Base-by-base conservation (phyloP, 768 basidiomycete species). In the Agaricus subrufescens region DNA sequence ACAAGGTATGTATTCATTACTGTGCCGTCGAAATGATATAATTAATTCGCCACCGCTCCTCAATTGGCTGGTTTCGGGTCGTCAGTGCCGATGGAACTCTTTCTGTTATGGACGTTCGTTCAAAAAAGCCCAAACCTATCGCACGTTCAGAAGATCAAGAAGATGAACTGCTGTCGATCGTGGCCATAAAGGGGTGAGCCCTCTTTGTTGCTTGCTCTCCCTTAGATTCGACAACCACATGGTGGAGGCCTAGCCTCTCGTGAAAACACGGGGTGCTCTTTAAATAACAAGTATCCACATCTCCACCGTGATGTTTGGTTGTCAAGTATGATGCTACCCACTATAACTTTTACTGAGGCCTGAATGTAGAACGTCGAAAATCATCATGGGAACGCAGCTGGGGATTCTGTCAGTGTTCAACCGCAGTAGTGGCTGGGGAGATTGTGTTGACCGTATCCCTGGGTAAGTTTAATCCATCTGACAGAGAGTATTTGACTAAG, bases 81-180 rank as follows among this genome's bases (percentile, higher is more conserved):
- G 6, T 42, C 12, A 98, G 95, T 60, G 95, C 91, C 39, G 95
- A 98, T 69, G 94, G 93, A 2, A 93, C 93, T 12, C 74, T 98
- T 47, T 95, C 93, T 19, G 94, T 96, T 43, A 85, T 95, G 66
- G 95, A 98, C 62, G 82, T 95, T 26, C 84, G 94, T 56, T 85
- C 90, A 15, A 93, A 86, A 61, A 91, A 90, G 63, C 59, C 77
- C 11, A 82, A 87, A 49, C 91, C 91, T 1, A 71, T 90, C 57
- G 87, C 87, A 1, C 89, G 94, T 52, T 96, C 93, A 14, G 94
- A 96, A 66, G 91, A 96, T 72, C 95, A 98, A 67, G 95, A 97
- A 64, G 95, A 98, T 66, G 95, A 98, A 64, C 73, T 97, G 44
- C 76, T 98, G 8, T 92, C 91, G 4, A 83, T 94, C 44, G 85